Percentiles rank a stretch among this genome's conserved stretches.
These are phyloP conservation scores for Aspergillus viridinutans DNA, from an alignment of 2,329 filamentous ascomycete genomes.

Conservation along the genomic window DNA sequence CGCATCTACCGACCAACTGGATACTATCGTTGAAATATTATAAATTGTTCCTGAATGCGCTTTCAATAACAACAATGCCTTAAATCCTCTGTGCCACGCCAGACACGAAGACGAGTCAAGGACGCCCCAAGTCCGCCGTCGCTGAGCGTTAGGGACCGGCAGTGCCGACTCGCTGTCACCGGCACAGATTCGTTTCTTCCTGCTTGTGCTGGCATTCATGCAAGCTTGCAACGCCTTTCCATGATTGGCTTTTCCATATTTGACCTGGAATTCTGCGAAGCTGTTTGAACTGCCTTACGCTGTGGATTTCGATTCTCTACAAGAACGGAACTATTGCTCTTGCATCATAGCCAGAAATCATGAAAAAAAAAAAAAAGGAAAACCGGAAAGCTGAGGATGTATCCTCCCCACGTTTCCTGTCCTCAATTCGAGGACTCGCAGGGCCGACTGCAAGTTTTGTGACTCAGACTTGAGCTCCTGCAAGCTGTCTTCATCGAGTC, in stretches of 20 bases:
- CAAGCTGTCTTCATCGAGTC: background rate
- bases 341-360: background rate
- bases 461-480: background rate
- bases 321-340: background rate
- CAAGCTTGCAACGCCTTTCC: background rate
- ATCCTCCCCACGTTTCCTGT: background rate
- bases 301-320: background rate
- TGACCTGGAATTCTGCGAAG: background rate
- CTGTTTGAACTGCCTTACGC: background rate
- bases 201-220: background rate
- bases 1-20: conserved; percentile 27
- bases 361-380: background rate
- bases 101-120: background rate
- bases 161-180: background rate
- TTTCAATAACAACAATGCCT: background rate
- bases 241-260: background rate
- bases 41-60: background rate
- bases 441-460: background rate
- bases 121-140: background rate
- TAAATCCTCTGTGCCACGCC: background rate
- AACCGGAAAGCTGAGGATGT: background rate
- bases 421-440: background rate
- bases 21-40: conserved; percentile 25
- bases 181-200: background rate
- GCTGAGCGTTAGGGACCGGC: background rate